Evolutionary conservation across 768 basidiomycete genomes (phyloP).

Genomic region (Dictyophora rubrovolvata): DNA sequence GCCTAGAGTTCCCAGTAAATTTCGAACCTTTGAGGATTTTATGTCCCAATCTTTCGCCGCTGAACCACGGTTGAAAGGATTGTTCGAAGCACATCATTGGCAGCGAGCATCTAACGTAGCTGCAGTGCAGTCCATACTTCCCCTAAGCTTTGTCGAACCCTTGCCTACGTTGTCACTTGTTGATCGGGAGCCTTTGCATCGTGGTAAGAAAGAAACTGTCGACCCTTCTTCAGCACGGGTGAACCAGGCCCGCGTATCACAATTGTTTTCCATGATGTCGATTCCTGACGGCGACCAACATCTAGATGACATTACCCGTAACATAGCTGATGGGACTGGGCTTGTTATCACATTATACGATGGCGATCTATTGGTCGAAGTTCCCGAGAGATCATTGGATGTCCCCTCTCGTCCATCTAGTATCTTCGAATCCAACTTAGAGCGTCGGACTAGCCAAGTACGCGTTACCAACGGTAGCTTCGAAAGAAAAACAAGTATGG

Average conservation of each 20-base stretch:
- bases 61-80: constrained; percentile 62
- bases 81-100: constrained; percentile 68
- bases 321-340: constrained; percentile 37
- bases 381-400: constrained; percentile 38
- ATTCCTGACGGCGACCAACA: background rate
- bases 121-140: constrained; percentile 41
- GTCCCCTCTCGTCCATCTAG: constrained; percentile 64
- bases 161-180: constrained; percentile 58
- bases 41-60: constrained; percentile 67
- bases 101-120: constrained; percentile 17
- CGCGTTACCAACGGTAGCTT: constrained; percentile 63
- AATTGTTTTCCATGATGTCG: constrained; percentile 2
- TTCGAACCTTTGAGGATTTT: constrained; percentile 58
- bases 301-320: background rate
- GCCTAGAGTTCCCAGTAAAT: constrained; percentile 21
- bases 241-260: background rate
- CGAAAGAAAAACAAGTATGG: constrained; percentile 68
- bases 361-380: constrained; percentile 63
- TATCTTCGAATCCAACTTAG: constrained; percentile 35
- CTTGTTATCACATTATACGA: constrained; percentile 66
- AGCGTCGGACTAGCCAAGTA: constrained; percentile 35
- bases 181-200: constrained; percentile 53
- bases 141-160: constrained; percentile 68
- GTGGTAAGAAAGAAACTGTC: constrained; percentile 55
- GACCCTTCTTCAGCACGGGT: constrained; percentile 1